Percentiles rank a stretch among this genome's conserved stretches.
Conservation (phyloP, 2,329 filamentous ascomycete species). For the Akanthomyces dipterigenus region DNA sequence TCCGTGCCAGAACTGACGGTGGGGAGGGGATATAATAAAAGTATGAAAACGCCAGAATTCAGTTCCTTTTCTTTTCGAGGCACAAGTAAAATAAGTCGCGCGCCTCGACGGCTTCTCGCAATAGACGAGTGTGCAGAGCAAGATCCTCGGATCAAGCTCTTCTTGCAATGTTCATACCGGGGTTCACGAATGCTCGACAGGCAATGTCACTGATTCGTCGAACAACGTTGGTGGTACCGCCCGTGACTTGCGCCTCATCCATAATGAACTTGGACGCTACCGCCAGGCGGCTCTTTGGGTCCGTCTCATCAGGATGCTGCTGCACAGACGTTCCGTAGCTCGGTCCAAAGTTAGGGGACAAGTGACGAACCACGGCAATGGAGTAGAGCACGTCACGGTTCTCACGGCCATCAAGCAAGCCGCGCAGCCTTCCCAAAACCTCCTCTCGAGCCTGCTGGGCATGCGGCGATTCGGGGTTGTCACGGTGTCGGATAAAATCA, state of each 20-base stretch:
- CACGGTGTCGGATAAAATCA: conserved; percentile 53
- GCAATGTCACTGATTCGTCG: conserved; percentile 65
- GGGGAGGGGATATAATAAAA: conserved; percentile 8
- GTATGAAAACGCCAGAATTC: conserved; percentile 5
- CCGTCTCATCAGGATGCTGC: conserved; percentile 58
- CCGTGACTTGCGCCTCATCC: conserved; percentile 53
- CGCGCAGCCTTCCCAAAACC: conserved; percentile 57
- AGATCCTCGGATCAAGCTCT: conserved; percentile 14
- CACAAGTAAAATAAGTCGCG: not conserved
- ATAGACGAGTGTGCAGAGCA: not conserved
- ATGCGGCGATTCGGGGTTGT: conserved; percentile 43
- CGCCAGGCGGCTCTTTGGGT: conserved; percentile 58
- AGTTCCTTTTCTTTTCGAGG: not conserved
- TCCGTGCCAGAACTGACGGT: not conserved
- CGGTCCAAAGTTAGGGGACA: conserved; percentile 58
- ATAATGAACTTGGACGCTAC: conserved; percentile 65
- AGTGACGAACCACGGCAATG: conserved; percentile 70
- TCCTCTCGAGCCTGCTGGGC: conserved; percentile 53
- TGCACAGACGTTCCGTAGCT: conserved; percentile 51
- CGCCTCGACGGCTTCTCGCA: not conserved
- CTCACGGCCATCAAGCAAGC: conserved; percentile 70
- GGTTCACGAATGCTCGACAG: conserved; percentile 50
- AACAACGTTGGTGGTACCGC: conserved; percentile 69
- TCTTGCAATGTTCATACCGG: conserved; percentile 41
- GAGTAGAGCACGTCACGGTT: conserved; percentile 89